Base-by-base conservation (phyloP, 768 basidiomycete species). In the Glaciozyma antarctica region DNA sequence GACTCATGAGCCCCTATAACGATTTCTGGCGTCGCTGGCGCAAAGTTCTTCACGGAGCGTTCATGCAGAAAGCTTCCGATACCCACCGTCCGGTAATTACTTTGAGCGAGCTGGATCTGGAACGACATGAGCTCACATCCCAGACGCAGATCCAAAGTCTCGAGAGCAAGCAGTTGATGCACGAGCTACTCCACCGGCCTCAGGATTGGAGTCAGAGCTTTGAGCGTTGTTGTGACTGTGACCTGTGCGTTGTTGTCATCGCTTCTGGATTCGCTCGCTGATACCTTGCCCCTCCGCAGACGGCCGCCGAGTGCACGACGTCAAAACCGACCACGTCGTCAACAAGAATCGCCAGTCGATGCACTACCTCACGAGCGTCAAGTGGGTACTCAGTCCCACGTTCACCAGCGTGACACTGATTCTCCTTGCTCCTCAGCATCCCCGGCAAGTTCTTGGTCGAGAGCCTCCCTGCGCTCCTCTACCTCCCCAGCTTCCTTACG, bases 361-460 rank as follows among this genome's bases (percentile, higher is more conserved):
- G 62, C 55, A 61, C 22, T 47, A 53, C 26, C 55, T 70, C 5
- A 67, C 66, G 13, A 48, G 51, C 17, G 63, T 68, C 43, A 68
- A 65, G 67, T 68, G 41, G 9, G 63, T 43, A 16, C 8, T 32
- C n/a, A n/a, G n/a, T n/a, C n/a, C n/a, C n/a, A n/a, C n/a, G n/a
- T n/a, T n/a, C n/a, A n/a, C n/a, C n/a, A n/a, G n/a, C n/a, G n/a
- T n/a, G n/a, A n/a, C n/a, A n/a, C n/a, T n/a, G n/a, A n/a, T n/a
- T n/a, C n/a, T n/a, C n/a, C n/a, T 8, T 24, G 22, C 22, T 15
- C 5, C 22, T 2, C 62, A 71, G 61, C 53, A 67, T 71, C 28
- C 70, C 70, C 7, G 70, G 70, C n/a, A 62, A 65, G 34, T 68
- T 65, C 44, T 53, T 65, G 26, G 71, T 73, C 34, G 72, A 73